Evolutionary conservation across 768 basidiomycete genomes (phyloP), one percentile per base, ranked within the genome.

Genomic region (Chalciporus sphaerocephalus): DNA sequence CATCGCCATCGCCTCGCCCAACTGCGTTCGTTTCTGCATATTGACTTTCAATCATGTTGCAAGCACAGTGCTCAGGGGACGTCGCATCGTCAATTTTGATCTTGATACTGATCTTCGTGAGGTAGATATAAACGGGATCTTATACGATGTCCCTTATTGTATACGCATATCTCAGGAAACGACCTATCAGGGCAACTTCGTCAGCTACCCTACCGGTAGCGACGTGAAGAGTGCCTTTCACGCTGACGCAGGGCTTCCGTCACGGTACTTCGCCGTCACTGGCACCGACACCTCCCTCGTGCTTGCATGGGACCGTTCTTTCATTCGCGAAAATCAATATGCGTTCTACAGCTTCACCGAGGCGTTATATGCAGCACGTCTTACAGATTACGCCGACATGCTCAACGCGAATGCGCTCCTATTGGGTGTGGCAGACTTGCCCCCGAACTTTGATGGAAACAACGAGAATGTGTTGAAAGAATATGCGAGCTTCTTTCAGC

Each of bases 241-340:
- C 13, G 22, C 23, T 15, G 45, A 40, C n/a, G 25, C 38, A 5
- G 32, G 30, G 24, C 38, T 40, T 13, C 38, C 45, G 10, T 21
- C 45, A 9, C 45, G 30, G 22, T 46, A 46, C 24, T 40, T 46
- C 16, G 45, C 45, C 4, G 45, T 46, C 30, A 46, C 45, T 9
- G 38, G 38, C n/a, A 40, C 38, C 11, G 45, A 46, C 23, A 20
- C 30, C 13, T 30, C 38, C 6, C 10, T 46, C 13, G 25, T 25
- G 15, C 32, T 46, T 15, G 45, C 44, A 7, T 32, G 24, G 7
- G 23, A 46, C 30, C 38, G 38, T 12, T 23, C 38, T 3, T 46
- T 46, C 10, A 25, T 46, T 12, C 28, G 15, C 11, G 18, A 33
- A 22, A 40, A 40, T 32, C 45, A 46, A 25, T 46, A 46, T 10